Evolutionary conservation across 1,284 basidiomycete genomes (phyloP).

Genomic region (Grifola frondosa): DNA sequence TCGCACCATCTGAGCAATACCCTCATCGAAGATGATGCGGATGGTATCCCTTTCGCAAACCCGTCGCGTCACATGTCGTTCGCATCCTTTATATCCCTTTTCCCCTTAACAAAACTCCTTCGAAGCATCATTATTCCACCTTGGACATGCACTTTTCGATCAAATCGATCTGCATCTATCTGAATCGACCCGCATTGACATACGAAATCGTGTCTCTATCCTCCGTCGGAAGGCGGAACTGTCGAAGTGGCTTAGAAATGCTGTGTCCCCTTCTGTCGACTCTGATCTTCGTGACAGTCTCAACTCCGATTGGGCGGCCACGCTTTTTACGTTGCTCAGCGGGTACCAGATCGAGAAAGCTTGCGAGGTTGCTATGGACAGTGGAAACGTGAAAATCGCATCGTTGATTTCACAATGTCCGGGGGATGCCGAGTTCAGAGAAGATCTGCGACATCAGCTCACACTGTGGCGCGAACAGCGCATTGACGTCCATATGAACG

Average conservation of each 20-base stretch:
- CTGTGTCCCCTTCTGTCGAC: slow-evolving; percentile 76
- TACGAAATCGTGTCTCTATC: slow-evolving; percentile 56
- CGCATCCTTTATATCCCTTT: slow-evolving; percentile 73
- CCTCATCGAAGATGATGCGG: slow-evolving; percentile 55
- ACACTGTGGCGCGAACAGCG: slow-evolving; percentile 82
- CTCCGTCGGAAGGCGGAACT: slow-evolving; percentile 82
- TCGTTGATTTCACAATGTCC: slow-evolving; percentile 91
- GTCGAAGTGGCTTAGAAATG: slow-evolving; percentile 83
- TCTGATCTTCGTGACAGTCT: slow-evolving; percentile 61
- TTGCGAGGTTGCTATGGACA: slow-evolving; percentile 73
- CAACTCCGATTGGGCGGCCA: slow-evolving; percentile 45
- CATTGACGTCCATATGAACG: slow-evolving; percentile 70
- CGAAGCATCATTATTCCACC: slow-evolving; percentile 81
- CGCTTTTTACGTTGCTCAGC: slow-evolving; percentile 78
- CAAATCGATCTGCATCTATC: slow-evolving; percentile 66
- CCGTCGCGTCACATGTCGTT: slow-evolving; percentile 70
- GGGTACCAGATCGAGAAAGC: slow-evolving; percentile 90
- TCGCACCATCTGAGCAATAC: slow-evolving; percentile 80
- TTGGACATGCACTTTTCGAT: slow-evolving; percentile 93
- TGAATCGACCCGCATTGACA: slow-evolving; percentile 53
- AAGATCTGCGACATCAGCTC: slow-evolving; percentile 79
- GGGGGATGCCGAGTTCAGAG: slow-evolving; percentile 76
- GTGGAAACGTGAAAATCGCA: slow-evolving; percentile 83
- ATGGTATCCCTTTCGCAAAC: slow-evolving; percentile 57
- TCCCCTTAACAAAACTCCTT: slow-evolving; percentile 75